Evolutionary conservation across 371 early-diverging fungal genomes (phyloP), one percentile per base, ranked within the genome.

Genomic region (Dichotomocladium elegans): DNA sequence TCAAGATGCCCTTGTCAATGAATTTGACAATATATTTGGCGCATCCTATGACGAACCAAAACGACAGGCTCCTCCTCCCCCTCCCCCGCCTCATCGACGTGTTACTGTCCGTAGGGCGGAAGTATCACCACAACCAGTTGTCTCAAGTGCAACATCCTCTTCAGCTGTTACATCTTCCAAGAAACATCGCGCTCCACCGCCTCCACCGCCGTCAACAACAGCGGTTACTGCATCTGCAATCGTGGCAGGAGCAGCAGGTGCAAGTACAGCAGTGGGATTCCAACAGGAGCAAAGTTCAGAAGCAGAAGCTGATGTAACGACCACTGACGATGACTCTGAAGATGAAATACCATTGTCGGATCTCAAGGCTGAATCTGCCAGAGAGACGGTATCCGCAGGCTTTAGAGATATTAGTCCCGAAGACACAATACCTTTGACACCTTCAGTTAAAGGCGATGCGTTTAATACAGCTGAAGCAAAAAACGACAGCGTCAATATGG

Each of bases 1-100:
- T n/a, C 35, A 37, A 37, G n/a, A 5, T 6, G 15, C 37, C 3
- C 21, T 21, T 37, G 17, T 21, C 37, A 37, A 33, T 50, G 72
- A 69, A 29, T 75, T 75, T 63, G 76, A 75, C 49, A 62, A 69
- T 10, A 64, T 71, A 7, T 75, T 75, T 56, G 72, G 67, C 19
- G 58, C 69, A 27, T 44, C 58, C 25, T 22, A 14, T 24, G 35
- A 19, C 30, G 52, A 42, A 29, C 42, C 60, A 55, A 42, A 43
- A 30, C 46, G 33, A 51, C 44, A 37, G 22, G 47, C 52, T 11
- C 65, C 45, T 26, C 45, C 60, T 27, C 62, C 72, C 14, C 69
- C 73, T 21, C 66, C 49, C 0, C 49, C 49, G 8, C 49, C 49
- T 25, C 31, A 29, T n/a, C 33, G 49, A 22, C 49, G 49, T n/a